Evolutionary conservation across 2,329 filamentous ascomycete species (phyloP), one percentile per base, ranked within the genome.

Genomic region (Sporothrix schenckii): DNA sequence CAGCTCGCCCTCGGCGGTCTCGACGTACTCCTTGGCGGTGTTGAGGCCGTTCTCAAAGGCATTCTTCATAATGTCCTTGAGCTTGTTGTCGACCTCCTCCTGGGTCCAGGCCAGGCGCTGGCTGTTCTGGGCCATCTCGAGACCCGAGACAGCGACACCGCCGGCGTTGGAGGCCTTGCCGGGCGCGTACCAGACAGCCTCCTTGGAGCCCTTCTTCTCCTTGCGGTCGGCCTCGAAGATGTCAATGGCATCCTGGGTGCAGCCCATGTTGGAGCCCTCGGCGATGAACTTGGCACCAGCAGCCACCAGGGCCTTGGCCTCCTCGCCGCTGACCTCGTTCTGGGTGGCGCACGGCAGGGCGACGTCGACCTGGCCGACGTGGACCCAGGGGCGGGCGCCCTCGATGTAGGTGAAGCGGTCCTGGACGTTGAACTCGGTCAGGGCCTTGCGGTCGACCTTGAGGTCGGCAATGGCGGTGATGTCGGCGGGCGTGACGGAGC

Each of bases 121-220:
- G 75, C 91, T 94, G 88, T 99, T 98, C 88, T 99, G 95, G 9
- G 94, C 94, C 95, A 99, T 99, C 87, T 99, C 95, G 58, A 99
- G 89, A 76, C 95, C 95, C 2, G 93, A 97, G 53, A 99, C 95
- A 70, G 95, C 95, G 71, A 98, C 95, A 86, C 95, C 95, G 81
- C 95, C 95, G 76, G 93, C 93, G 85, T 98, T 98, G 84, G 94
- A 92, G 44, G 95, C 95, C 88, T 98, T 98, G 76, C 93, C 94
- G 66, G 94, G 94, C 21, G 92, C 95, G 82, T 98, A 98, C 95
- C 95, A 99, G 81, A 97, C 89, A 72, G 92, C 88, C 7, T 83
- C 80, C 24, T 66, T 66, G 47, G 54, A 68, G 82, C 81, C 74
- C 74, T 88, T 88, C 84, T 92, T 89, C 80, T 87, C 87, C 79